Base-by-base conservation (phyloP, 75 land plant species). In the Sequoia sempervirens region DNA sequence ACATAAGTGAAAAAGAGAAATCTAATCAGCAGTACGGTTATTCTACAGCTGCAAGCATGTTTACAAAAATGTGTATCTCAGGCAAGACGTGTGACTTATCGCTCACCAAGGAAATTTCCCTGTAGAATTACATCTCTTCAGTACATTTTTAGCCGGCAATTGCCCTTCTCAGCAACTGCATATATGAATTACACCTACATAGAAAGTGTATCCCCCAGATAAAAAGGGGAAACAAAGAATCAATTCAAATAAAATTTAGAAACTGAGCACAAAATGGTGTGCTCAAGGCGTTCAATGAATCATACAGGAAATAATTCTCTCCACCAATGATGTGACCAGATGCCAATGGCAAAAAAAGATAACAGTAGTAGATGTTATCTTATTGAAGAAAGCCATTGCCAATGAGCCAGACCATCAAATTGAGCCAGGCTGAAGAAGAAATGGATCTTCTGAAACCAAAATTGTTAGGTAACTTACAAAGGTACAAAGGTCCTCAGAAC, bases 141-240 rank as follows among this genome's bases (percentile, higher is more conserved):
- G 73, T 70, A 70, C 73, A 32, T 11, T 30, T 70, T 32, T 70
- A 15, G 32, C 36, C 15, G 73, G 36, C 36, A 70, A 30, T 70
- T 70, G 73, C 36, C 32, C 37, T 70, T 13, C 32, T 70, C 32
- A 9, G 73, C 36, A 70, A 70, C 73, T 70, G 36, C 73, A 32
- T 70, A 70, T 30, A 32, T 32, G 36, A 23, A 5, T 61, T 70
- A 70, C 36, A 70, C 2, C n/a, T 70, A 70, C 15, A 70, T 30
- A 2, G 36, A 32, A 70, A 70, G 11, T 2, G 10, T 70, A 68
- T 70, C 12, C 36, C 73, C 73, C 36, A 2, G 36, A 70, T 32
- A 2, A 70, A 70, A 70, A 70, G n/a, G 73, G 73, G 73, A 70
- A 70, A 37, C 37, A 70, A 70, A 70, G 73, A 70, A 70, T 70